Percentiles rank a stretch among this genome's conserved stretches.
Evolutionary conservation across 1,284 basidiomycete species (phyloP).

Genomic region (Leccinum subrobustum): DNA sequence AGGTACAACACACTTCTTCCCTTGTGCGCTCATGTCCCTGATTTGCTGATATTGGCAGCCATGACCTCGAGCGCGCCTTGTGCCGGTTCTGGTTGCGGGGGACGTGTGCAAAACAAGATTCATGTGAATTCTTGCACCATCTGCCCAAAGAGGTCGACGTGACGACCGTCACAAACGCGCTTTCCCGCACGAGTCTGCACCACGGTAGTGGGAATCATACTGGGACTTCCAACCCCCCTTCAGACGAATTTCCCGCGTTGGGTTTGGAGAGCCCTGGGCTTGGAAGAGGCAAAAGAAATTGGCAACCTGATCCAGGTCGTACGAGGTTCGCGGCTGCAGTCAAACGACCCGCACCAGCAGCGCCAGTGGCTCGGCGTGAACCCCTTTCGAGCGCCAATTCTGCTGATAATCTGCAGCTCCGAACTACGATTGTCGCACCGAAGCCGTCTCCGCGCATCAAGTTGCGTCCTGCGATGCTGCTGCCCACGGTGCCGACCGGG

Average conservation of each 20-base stretch:
- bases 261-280: conserved; percentile 40
- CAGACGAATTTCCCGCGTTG: conserved; percentile 89
- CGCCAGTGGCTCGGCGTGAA: conserved; percentile 22
- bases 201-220: conserved; percentile 37
- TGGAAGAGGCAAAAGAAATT: conserved; percentile 36
- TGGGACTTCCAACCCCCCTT: conserved; percentile 43
- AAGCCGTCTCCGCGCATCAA: conserved; percentile 81
- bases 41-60: conserved; percentile 44
- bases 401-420: conserved; percentile 62
- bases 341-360: conserved; percentile 53
- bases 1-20: conserved; percentile 53
- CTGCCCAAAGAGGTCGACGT: conserved; percentile 80
- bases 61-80: conserved; percentile 88
- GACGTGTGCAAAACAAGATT: conserved; percentile 92
- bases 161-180: conserved; percentile 63
- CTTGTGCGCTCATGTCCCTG: conserved; percentile 7
- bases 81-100: conserved; percentile 98
- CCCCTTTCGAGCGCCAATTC: conserved; percentile 38
- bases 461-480: conserved; percentile 76
- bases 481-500: conserved; percentile 89
- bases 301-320: conserved; percentile 69
- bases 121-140: conserved; percentile 88
- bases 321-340: conserved; percentile 84
- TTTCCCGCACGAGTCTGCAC: conserved; percentile 66
- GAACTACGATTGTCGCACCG: conserved; percentile 74